Conservation (phyloP, 768 basidiomycete genomes). For the Trametes maxima region DNA sequence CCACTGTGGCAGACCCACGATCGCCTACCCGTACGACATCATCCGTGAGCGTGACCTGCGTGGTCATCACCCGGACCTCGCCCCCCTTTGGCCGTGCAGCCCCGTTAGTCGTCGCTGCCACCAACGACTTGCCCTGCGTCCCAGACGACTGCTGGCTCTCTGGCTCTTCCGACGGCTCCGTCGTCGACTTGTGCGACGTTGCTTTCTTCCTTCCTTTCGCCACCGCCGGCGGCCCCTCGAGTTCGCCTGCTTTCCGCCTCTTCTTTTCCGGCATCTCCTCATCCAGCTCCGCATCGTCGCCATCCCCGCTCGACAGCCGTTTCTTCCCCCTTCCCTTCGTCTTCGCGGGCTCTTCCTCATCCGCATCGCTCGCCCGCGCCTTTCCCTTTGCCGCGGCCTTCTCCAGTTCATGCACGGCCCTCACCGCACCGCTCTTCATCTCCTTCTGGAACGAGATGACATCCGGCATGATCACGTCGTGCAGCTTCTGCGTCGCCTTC, state of each 20-base stretch:
- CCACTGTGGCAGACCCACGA: too few species aligned
- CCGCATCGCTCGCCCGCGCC: conserved; percentile 16
- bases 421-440: conserved; percentile 45
- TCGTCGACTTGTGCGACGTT: conserved; percentile 6
- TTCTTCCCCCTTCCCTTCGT: conserved; percentile 29
- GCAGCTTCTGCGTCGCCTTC: conserved; percentile 48
- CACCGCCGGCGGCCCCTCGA: conserved; percentile 20
- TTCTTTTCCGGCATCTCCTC: conserved; percentile 29
- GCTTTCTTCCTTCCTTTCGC: conserved; percentile 17
- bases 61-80: conserved; percentile 62
- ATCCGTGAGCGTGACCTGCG: conserved; percentile 60
- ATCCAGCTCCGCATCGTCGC: conserved; percentile 28
- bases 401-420: conserved; percentile 28
- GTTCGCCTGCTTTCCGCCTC: conserved; percentile 19
- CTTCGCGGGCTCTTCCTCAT: neutral
- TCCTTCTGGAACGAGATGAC: conserved; percentile 70
- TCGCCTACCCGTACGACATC: conserved; percentile 58
- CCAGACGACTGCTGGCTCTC: conserved; percentile 13
- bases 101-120: neutral
- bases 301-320: conserved; percentile 25
- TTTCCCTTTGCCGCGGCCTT: conserved; percentile 23
- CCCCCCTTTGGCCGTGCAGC: conserved; percentile 20
- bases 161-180: conserved; percentile 7
- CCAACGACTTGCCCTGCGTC: neutral
- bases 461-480: conserved; percentile 74